Evolutionary conservation across 192 early-diverging fungal species (phyloP).

Genomic region (Gigaspora rosea): DNA sequence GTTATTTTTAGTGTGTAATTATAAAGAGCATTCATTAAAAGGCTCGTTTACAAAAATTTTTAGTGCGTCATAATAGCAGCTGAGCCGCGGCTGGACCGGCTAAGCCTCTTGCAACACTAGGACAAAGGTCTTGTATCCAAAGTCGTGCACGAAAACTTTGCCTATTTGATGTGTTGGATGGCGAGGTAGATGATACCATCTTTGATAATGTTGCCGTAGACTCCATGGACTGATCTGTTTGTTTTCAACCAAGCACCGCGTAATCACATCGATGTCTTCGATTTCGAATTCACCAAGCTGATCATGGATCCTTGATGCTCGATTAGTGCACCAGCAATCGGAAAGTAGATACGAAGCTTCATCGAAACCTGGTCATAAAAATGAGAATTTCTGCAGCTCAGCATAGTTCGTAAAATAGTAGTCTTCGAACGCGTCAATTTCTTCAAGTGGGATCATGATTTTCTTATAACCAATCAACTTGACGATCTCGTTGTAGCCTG

Average conservation of each 20-base stretch:
- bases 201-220: slow-evolving; percentile 3
- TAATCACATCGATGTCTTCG: background rate
- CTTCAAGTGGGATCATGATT: too few species aligned
- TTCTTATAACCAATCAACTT: too few species aligned
- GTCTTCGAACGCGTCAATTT: too few species aligned
- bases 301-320: background rate
- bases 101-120: too few species aligned
- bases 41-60: too few species aligned
- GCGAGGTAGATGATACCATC: slow-evolving; percentile 9
- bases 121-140: slow-evolving; percentile 7
- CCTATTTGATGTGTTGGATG: background rate
- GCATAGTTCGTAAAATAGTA: slow-evolving; percentile 6
- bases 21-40: too few species aligned
- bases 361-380: slow-evolving; percentile 19
- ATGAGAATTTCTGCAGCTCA: slow-evolving; percentile 11
- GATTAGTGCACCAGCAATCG: background rate
- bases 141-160: slow-evolving; percentile 11
- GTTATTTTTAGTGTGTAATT: too few species aligned
- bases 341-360: slow-evolving; percentile 14
- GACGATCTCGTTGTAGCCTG: too few species aligned
- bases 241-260: slow-evolving; percentile 10
- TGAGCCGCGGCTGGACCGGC: too few species aligned
- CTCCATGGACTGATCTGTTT: slow-evolving; percentile 6
- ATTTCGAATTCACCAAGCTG: slow-evolving; percentile 15
- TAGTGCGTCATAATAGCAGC: too few species aligned